Conservation (phyloP, 176 grass and related monocot genomes). For the Elaeis guineensis region DNA sequence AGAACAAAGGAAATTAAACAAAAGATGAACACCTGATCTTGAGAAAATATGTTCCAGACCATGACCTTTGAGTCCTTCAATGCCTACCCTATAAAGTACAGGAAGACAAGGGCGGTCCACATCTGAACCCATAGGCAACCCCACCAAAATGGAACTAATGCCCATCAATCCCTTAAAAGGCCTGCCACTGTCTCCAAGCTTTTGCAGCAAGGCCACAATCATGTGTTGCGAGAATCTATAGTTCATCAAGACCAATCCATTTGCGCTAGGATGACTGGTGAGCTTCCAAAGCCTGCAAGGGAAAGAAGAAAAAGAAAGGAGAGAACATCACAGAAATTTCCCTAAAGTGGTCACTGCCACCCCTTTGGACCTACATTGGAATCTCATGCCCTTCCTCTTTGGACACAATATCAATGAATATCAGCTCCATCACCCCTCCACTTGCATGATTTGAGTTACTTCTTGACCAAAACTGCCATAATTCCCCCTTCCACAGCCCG, state of each 20-base stretch:
- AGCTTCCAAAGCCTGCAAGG: background rate
- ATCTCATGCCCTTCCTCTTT: background rate
- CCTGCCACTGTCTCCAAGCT: background rate
- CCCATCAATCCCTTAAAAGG: conserved; percentile 23
- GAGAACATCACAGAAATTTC: background rate
- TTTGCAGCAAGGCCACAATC: background rate
- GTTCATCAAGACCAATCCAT: conserved; percentile 9
- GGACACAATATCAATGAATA: too few species aligned
- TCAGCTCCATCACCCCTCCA: too few species aligned
- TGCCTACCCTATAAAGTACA: background rate
- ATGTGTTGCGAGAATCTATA: too few species aligned
- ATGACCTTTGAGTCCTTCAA: too few species aligned
- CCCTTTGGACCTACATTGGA: conserved; percentile 9
- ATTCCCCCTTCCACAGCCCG: too few species aligned
- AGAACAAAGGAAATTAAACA: too few species aligned
- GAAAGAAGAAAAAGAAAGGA: background rate
- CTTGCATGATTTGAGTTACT: too few species aligned
- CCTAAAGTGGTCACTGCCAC: background rate
- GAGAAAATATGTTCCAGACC: too few species aligned
- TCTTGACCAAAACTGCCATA: too few species aligned
- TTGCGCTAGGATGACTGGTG: background rate
- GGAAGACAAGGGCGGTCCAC: background rate
- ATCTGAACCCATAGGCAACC: background rate
- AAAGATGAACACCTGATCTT: too few species aligned
- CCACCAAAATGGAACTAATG: conserved; percentile 22